phyloP scores from a whole-genome alignment of 371 early-diverging fungal species.

The Entomophthora muscae region DNA sequence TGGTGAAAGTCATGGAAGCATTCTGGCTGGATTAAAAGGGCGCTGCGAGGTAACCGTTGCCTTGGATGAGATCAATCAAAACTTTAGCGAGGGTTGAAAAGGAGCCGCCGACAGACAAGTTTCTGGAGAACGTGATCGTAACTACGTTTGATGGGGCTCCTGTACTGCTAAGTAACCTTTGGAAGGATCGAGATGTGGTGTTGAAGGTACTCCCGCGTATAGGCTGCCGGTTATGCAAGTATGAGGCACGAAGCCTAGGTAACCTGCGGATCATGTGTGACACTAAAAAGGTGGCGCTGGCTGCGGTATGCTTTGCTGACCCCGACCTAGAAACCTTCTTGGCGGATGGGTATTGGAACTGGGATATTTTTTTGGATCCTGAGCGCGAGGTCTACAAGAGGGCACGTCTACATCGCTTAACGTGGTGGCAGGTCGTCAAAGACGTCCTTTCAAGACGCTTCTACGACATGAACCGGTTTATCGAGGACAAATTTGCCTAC shows the following conservation, averaged over 20 bases:
- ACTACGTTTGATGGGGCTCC: neutral
- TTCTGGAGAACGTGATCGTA: neutral
- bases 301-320: neutral
- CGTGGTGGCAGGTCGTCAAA: neutral
- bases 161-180: neutral
- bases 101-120: too few relatives aligned
- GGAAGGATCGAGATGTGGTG: neutral
- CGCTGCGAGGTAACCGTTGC: too few relatives aligned
- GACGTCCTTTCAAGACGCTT: neutral
- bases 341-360: neutral
- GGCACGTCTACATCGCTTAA: neutral
- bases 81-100: too few relatives aligned
- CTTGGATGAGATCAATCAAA: too few relatives aligned
- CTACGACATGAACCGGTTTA: neutral
- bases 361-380: constrained; percentile 4
- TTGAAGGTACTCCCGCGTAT: neutral
- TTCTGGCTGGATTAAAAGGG: too few relatives aligned
- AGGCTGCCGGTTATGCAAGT: neutral
- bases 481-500: neutral
- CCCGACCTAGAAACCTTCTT: neutral
- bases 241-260: neutral
- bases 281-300: neutral
- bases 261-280: neutral
- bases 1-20: too few relatives aligned
- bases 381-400: neutral